Base-by-base conservation (phyloP, 345 rosid genomes). In the Abelmoschus esculentus region DNA sequence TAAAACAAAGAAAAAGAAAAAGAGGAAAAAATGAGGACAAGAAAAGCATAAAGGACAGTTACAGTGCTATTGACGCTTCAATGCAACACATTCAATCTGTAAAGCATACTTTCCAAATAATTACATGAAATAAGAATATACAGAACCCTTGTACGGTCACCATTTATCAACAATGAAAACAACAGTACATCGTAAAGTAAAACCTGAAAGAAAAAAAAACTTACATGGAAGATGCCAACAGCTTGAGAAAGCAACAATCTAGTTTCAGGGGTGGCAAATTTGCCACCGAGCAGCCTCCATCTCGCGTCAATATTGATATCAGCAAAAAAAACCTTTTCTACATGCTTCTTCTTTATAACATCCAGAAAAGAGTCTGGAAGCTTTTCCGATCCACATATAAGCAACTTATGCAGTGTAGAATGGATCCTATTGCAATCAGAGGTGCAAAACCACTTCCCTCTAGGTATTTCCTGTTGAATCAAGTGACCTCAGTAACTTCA, bases 381-480 rank as follows among this genome's bases (percentile, higher is more conserved):
- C 80, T 73, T 85, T 85, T 91, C 96, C 42, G 86, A 84, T 38
- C 86, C 97, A 61, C 75, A 80, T 70, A 78, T 72, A 60, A 89
- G 83, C 86, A 91, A 73, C 69, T 80, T 89, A 80, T 87, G 88
- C 80, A 93, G 78, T 53, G 87, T 80, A 49, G 90, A 84, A 80
- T 88, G 84, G 76, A 93, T 86, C 74, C 83, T 88, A 38, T 73
- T 73, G 83, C 98, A 93, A 47, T 82, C 92, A 67, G 67, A 13
- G 77, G 90, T 86, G 76, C 98, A 93, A 79, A 93, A 93, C 98
- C 98, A 93, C 74, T 91, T 84, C 61, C 97, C 99, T 77, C 78
- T 70, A 50, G 99, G 97, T 80, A 95, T 79, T 79, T 87, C 96
- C 99, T 95, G 88, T 65, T 72, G 70, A 67, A 75, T 47, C n/a